Conservation (phyloP, 2,329 filamentous ascomycete genomes). For the Trichoderma atrobrunneum region DNA sequence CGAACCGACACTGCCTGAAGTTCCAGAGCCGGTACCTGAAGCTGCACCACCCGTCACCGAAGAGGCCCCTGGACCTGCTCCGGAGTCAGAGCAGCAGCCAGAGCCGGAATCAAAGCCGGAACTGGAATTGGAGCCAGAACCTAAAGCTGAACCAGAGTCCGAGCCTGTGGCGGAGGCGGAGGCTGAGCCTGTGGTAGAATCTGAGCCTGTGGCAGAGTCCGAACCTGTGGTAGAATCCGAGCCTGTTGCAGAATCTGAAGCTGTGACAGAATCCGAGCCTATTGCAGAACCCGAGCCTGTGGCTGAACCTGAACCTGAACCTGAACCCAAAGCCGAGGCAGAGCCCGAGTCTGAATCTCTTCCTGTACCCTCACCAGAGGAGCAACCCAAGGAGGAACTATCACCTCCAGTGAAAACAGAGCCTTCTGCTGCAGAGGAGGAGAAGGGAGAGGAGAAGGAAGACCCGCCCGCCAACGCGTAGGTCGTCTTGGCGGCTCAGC, state of each 20-base stretch:
- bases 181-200: background rate
- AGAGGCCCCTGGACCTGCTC: background rate
- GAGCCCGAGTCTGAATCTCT: background rate
- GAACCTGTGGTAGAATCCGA: background rate
- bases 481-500: slow-evolving; percentile 18
- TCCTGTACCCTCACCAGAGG: background rate
- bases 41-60: background rate
- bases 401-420: background rate
- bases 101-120: background rate
- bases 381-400: background rate
- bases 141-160: background rate
- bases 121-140: background rate
- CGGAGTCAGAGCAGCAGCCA: background rate
- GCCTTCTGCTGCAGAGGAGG: background rate
- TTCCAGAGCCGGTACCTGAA: slow-evolving; percentile 5
- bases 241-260: background rate
- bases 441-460: slow-evolving; percentile 10
- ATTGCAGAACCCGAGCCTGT: background rate
- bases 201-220: background rate
- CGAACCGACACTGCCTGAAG: background rate
- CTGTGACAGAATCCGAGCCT: background rate
- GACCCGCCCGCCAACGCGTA: slow-evolving; percentile 21
- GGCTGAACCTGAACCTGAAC: background rate
- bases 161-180: background rate
- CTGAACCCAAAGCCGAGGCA: background rate